Evolutionary conservation across 2,329 filamentous ascomycete species (phyloP), one percentile per base, ranked within the genome.

Genomic region (Cercospora sojina): DNA sequence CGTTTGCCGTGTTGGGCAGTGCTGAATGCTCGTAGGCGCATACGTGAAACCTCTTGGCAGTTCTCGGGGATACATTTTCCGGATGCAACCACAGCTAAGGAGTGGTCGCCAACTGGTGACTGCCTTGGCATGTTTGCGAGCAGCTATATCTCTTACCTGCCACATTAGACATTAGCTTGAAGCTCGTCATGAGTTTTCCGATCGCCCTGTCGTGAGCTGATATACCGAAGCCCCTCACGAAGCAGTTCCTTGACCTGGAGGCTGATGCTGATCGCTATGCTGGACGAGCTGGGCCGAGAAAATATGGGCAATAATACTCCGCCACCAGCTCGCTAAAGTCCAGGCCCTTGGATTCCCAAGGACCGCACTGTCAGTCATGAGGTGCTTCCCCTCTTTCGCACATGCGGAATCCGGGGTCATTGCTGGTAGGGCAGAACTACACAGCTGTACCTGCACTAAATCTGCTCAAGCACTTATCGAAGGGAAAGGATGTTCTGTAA

Each of bases 1-100:
- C 6, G 29, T 27, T 29, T 32, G 51, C 51, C 51, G n/a, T 16
- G 31, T 56, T 49, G 20, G 51, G 51, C 51, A 32, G 8, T 27
- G 35, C 16, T 25, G 25, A 16, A 6, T 56, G 25, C 25, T 32
- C 8, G 51, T 8, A 56, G 51, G 51, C 51, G 25, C 35, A 32
- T 56, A 56, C 29, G 25, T 56, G 51, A 56, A 56, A 56, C 51
- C n/a, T 56, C 51, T 56, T 56, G 25, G 51, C 51, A 32, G 25
- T 56, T 16, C 51, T 56, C 51, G 51, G 51, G n/a, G 10, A 20
- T 32, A 56, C 29, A 29, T 29, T 56, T 32, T 29, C 51, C 51
- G 51, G 18, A 49, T 49, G 18, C 43, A 49, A 23, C 20, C 43
- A 41, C 16, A 49, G 43, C 43, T 49, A 49, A 49, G 43, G 43